A percentile compares a stretch with the other conserved stretches of the same genome.
Evolutionary conservation across 2,329 filamentous ascomycete species (phyloP).

Genomic region (Monilinia fructigena): DNA sequence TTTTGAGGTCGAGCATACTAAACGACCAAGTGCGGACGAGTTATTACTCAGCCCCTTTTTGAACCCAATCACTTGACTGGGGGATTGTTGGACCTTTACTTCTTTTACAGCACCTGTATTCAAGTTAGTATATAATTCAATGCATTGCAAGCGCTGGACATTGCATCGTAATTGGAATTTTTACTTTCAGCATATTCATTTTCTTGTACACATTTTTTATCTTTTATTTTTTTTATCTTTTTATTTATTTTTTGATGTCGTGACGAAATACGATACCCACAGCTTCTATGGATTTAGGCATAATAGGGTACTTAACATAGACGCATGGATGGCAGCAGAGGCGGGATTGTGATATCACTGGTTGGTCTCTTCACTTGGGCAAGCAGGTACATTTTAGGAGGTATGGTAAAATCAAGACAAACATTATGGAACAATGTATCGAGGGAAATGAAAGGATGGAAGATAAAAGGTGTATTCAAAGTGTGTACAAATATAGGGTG

Average conservation of each 20-base stretch:
- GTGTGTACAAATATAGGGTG: slow-evolving; percentile 14
- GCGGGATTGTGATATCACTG: slow-evolving; percentile 19
- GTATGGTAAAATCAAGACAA: background rate
- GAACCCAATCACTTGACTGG: slow-evolving; percentile 60
- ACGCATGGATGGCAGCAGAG: slow-evolving; percentile 16
- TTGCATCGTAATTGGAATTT: slow-evolving; percentile 31
- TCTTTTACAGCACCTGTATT: slow-evolving; percentile 15
- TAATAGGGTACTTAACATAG: slow-evolving; percentile 23
- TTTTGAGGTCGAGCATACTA: slow-evolving; percentile 93
- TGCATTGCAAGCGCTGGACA: slow-evolving; percentile 32
- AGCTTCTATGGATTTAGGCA: slow-evolving; percentile 21
- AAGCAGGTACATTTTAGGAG: slow-evolving; percentile 14
- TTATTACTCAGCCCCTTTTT: slow-evolving; percentile 81
- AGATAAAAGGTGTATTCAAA: slow-evolving; percentile 7
- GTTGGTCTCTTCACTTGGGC: slow-evolving; percentile 16
- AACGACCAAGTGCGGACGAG: slow-evolving; percentile 88
- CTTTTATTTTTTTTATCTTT: slow-evolving; percentile 6
- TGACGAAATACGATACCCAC: slow-evolving; percentile 25
- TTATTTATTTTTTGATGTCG: slow-evolving; percentile 18
- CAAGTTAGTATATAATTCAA: slow-evolving; percentile 22
- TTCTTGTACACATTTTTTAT: slow-evolving; percentile 25
- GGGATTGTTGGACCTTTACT: background rate
- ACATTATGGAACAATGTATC: slow-evolving; percentile 18
- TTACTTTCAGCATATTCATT: slow-evolving; percentile 19
- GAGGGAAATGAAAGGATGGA: background rate